These are phyloP conservation scores for Pleomassaria siparia DNA, from an alignment of 2,329 filamentous ascomycete genomes.

Conservation along the genomic window DNA sequence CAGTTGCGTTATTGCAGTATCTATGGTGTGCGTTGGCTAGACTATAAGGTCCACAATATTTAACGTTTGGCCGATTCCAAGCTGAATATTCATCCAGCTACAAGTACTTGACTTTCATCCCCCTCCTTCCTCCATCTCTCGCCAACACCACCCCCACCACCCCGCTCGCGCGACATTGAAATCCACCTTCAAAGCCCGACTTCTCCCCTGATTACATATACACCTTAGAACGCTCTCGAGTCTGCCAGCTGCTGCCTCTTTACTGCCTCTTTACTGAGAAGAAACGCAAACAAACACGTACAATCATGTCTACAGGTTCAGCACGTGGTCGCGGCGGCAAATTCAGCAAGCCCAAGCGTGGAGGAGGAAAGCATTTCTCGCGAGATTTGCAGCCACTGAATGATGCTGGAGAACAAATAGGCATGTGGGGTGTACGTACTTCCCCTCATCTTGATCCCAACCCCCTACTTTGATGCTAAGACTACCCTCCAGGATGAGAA, in stretches of 20 bases:
- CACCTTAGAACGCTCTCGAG: neutral
- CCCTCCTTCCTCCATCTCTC: neutral
- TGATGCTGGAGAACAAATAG: constrained; percentile 81
- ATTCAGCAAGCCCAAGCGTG: constrained; percentile 89
- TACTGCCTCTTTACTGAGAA: neutral
- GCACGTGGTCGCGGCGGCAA: constrained; percentile 82
- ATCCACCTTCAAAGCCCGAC: neutral
- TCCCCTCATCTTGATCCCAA: neutral
- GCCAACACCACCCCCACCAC: neutral
- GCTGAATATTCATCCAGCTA: neutral
- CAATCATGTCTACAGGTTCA: constrained; percentile 53
- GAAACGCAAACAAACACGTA: neutral
- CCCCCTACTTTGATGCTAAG: neutral
- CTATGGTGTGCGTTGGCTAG: constrained; percentile 1
- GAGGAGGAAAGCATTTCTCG: constrained; percentile 96
- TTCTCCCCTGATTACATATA: neutral
- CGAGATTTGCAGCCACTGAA: constrained; percentile 86
- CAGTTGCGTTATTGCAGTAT: neutral
- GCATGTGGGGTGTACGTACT: constrained; percentile 76
- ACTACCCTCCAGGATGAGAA: constrained; percentile 26
- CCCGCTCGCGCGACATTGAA: neutral
- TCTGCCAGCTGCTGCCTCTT: neutral
- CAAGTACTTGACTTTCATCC: neutral
- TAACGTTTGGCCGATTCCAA: neutral
- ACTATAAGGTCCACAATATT: neutral